Conservation (phyloP, 2,329 filamentous ascomycete species). For the Cadophora gregata region DNA sequence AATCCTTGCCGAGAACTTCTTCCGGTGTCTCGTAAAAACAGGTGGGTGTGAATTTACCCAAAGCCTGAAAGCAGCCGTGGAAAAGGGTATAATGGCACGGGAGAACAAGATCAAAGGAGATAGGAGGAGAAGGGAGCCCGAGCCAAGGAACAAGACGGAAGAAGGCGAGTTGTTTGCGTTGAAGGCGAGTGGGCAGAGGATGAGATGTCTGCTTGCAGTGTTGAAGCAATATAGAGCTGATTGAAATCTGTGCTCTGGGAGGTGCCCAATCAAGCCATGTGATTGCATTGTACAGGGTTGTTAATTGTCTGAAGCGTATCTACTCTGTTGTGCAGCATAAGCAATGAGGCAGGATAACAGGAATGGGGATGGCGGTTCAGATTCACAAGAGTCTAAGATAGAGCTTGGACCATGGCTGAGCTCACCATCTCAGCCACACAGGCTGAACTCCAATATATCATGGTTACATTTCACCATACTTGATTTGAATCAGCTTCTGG, state of each 20-base stretch:
- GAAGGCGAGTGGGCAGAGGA: conserved; percentile 43
- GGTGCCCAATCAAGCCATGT: too few relatives aligned
- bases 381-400: too few relatives aligned
- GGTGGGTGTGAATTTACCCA: conserved; percentile 39
- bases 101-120: conserved; percentile 51
- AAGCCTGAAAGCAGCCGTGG: conserved; percentile 52
- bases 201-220: conserved; percentile 39
- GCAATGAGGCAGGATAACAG: background rate
- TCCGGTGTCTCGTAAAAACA: conserved; percentile 52
- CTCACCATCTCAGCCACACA: too few relatives aligned
- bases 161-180: conserved; percentile 37
- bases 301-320: background rate
- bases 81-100: conserved; percentile 59
- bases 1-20: conserved; percentile 58
- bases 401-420: too few relatives aligned
- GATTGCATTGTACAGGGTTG: background rate
- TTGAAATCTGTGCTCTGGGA: background rate
- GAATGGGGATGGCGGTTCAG: background rate
- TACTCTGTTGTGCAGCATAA: background rate
- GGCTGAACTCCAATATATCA: too few relatives aligned
- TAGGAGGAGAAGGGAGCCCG: conserved; percentile 48
- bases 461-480: too few relatives aligned
- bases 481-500: too few relatives aligned
- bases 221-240: conserved; percentile 23
- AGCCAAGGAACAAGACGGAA: conserved; percentile 42